Evolutionary conservation across 140 eudicot genomes (phyloP), one percentile per base, ranked within the genome.

Genomic region (Cichorium intybus): DNA sequence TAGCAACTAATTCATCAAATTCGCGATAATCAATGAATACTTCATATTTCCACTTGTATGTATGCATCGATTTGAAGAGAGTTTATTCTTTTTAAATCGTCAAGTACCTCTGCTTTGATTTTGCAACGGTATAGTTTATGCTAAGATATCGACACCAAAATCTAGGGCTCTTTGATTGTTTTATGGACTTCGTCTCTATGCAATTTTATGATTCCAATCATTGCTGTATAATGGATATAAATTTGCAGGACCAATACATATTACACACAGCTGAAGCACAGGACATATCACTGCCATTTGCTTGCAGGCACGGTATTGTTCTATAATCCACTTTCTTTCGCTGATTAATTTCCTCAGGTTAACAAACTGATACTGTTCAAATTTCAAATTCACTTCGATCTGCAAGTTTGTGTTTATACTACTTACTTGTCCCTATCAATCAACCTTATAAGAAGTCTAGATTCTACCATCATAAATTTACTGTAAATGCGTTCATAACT

Each of bases 231-330:
- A 28, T 12, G 4, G 61, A 24, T 33, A 65, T 0, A 27, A 65
- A 73, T 57, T 52, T 78, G 81, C 87, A 92, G 99, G 99, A 92
- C 39, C 93, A 92, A 68, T 92, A 92, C 68, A 92, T 92, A 62
- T 75, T 92, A 68, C 97, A 92, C 62, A 85, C 99, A 10, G 99
- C 90, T 41, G 97, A 91, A 77, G 79, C 84, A 56, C 97, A 91
- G 78, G 73, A 84, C 48, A 87, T 91, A 60, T 76, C 70, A 34
- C 84, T 91, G 17, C 97, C 97, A 21, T 91, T 91, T 77, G 96
- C 97, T 74, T 91, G 97, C 89, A 87, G 97, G 87, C 97, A 91
- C 68, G 97, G 97, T 91, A 87, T 56, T 80, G 77, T 51, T 73
- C 84, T 64, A 58, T 51, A 26, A 66, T 70, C 77, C 58, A 35